phyloP scores from a whole-genome alignment of 1,139 yeast species.

The Kluyveromyces marxianus region DNA sequence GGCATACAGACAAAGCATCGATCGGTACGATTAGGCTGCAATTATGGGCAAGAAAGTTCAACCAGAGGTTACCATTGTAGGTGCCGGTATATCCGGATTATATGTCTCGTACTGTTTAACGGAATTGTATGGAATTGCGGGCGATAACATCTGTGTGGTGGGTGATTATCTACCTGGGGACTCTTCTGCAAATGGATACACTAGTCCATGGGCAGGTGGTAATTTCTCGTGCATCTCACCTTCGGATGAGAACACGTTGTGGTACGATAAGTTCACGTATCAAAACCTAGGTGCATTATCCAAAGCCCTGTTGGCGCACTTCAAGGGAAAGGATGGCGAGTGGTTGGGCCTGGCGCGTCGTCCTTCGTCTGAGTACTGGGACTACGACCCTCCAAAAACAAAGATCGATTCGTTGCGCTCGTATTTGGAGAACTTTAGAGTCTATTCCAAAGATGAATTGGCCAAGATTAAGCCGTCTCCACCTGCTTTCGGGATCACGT shows the following conservation, averaged over 20 bases:
- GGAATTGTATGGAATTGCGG: conserved; percentile 36
- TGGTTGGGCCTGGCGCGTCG: conserved; percentile 48
- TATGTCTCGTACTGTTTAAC: conserved; percentile 52
- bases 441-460: conserved; percentile 31
- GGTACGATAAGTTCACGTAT: conserved; percentile 51
- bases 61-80: conserved; percentile 17
- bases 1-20: too few species aligned
- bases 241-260: conserved; percentile 43
- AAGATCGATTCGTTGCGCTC: conserved; percentile 40
- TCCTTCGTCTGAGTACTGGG: conserved; percentile 52
- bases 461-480: conserved; percentile 34
- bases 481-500: conserved; percentile 45
- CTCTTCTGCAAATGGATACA: conserved; percentile 51
- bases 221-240: conserved; percentile 56
- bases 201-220: conserved; percentile 82
- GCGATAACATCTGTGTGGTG: conserved; percentile 45
- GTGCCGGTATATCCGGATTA: conserved; percentile 68
- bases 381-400: conserved; percentile 35
- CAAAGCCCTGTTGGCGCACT: conserved; percentile 15
- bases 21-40: too few species aligned
- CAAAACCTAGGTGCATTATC: conserved; percentile 39
- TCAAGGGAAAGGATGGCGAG: conserved; percentile 9
- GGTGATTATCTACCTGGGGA: conserved; percentile 72
- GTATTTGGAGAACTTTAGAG: conserved; percentile 40
- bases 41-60: not conserved